Base-by-base conservation (phyloP, 495 filamentous ascomycete species). In the Alectoria sarmentosa region DNA sequence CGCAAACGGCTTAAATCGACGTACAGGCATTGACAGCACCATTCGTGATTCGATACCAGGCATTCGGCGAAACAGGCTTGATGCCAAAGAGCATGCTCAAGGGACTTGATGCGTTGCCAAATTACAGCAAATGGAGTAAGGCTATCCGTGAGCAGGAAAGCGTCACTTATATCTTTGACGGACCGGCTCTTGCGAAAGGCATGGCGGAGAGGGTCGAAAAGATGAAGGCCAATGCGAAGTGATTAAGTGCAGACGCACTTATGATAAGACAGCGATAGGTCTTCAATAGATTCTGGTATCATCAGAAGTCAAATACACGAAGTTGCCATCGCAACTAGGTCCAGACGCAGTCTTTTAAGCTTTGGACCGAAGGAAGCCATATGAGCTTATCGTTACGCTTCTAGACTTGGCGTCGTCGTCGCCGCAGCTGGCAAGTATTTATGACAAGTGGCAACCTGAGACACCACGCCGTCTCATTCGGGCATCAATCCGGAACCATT, bases 11-110 rank as follows among this genome's bases (percentile, higher is more conserved):
- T 10, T 55, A 55, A 55, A 1, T 34, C 7, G 28, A 55, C 4
- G 21, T 34, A 15, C 46, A 68, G 66, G 67, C 67, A 8, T 38
- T 69, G 54, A 69, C 60, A 17, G 67, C 64, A 17, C 56, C 67
- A 19, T 69, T 69, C 48, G 67, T 66, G 14, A 21, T 69, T 10
- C 60, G 67, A 8, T 64, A 60, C 26, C 42, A 52, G 21, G 23
- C 54, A 14, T 64, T 23, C 2, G 36, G n/a, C 7, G 64, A 69
- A 11, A 15, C 30, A n/a, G 64, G 44, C 10, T 28, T 69, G 42
- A 21, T 69, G 42, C 64, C 67, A 5, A 57, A 42, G 55, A 66
- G 44, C 39, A 37, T 69, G 49, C 38, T 59, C 11, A 64, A 69
- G 55, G 44, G 21, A 23, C 21, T 66, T 28, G 46, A 62, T n/a